These are phyloP conservation scores for Cyclaneusma minus DNA, from an alignment of 2,329 filamentous ascomycete species.

Conservation along the genomic window DNA sequence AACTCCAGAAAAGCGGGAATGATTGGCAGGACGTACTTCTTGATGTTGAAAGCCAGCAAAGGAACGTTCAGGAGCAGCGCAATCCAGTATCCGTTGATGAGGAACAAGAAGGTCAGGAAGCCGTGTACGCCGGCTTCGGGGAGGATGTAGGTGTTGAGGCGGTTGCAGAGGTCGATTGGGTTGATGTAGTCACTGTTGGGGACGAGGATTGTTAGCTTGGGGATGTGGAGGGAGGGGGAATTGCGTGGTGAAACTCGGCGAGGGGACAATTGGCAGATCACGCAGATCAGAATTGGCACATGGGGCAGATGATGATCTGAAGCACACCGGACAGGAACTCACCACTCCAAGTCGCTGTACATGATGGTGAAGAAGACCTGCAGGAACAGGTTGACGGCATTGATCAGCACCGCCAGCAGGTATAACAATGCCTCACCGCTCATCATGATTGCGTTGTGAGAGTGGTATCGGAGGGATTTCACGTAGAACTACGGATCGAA, in stretches of 20 bases:
- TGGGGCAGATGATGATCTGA: no score
- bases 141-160: conserved; percentile 98
- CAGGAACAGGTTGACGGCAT: conserved; percentile 98
- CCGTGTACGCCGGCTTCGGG: conserved; percentile 96
- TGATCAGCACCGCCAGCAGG: conserved; percentile 94
- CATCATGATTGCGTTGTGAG: conserved; percentile 40
- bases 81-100: conserved; percentile 98
- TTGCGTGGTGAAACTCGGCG: no score
- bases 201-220: neutral
- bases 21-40: conserved; percentile 59
- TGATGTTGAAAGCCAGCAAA: conserved; percentile 82
- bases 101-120: conserved; percentile 87
- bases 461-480: no score
- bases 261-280: no score
- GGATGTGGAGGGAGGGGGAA: neutral
- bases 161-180: conserved; percentile 99
- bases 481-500: no score
- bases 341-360: conserved; percentile 99
- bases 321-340: conserved; percentile 29
- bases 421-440: conserved; percentile 98
- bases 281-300: neutral
- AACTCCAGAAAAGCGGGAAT: neutral
- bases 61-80: conserved; percentile 85
- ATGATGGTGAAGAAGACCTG: conserved; percentile 99
- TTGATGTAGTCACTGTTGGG: conserved; percentile 88